Base-by-base conservation (phyloP, 495 filamentous ascomycete genomes). In the Podospora pseudoanserina region DNA sequence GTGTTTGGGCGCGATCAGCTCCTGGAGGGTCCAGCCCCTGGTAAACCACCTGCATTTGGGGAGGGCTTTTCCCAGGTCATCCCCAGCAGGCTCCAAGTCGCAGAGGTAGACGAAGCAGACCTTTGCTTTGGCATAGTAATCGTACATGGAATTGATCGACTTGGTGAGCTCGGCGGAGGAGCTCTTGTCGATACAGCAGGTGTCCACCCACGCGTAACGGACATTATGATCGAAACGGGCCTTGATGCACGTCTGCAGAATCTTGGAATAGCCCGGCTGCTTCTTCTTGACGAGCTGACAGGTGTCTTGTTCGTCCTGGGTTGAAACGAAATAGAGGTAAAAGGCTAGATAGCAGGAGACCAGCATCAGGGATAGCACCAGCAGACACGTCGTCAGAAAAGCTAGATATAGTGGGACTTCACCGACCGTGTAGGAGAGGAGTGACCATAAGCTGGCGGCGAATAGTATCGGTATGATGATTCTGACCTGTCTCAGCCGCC, bases 131-230 rank as follows among this genome's bases (percentile, higher is more conserved):
- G 70, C 18, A 23, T 82, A 81, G 77, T 74, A 83, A 5, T 58
- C 60, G 63, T 76, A 86, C 82, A 85, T 85, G 5, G 79, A 82
- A 61, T 83, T 85, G 49, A 85, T 82, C 19, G 76, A 75, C 65
- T 82, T 79, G 28, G 67, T 67, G 2, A 81, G 71, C 67, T 83
- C 79, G 3, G 75, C 75, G 39, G 76, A 79, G 64, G 73, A 79
- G 1, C 65, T 70, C 30, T 83, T 82, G 67, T 83, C 74, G 66
- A 82, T 82, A 60, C 81, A 83, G 64, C 78, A 82, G 1, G 79
- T 81, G 57, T 83, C 80, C 3, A 83, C 70, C 80, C 79, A 82
- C n/a, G 69, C 74, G 70, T 77, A 79, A 23, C 20, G 1, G 20
- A 23, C 2, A 26, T 26, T 0, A 4, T 5, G 13, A 39, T 57